Evolutionary conservation across 352 stramenopile genomes (phyloP).

Genomic region (Globisporangium orthogonon): DNA sequence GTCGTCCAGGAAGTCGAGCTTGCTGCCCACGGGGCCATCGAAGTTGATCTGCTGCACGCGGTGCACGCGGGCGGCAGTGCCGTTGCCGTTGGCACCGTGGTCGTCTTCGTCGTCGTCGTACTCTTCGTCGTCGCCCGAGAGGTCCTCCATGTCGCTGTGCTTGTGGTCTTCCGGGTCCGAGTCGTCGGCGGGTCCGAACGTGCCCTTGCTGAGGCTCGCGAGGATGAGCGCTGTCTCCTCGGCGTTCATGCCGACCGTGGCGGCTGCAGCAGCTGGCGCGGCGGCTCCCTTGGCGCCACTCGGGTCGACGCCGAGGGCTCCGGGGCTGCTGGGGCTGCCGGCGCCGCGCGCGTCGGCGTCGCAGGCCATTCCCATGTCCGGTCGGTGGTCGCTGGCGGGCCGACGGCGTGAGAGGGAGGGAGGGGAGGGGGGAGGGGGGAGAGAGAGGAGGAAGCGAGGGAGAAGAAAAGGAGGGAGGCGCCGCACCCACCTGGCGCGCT

Average conservation of each 20-base stretch:
- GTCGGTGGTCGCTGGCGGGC: no score
- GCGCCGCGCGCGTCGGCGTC: constrained; percentile 38
- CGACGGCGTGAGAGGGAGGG: no score
- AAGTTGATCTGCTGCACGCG: constrained; percentile 72
- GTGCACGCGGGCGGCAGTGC: constrained; percentile 27
- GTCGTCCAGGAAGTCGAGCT: constrained; percentile 71
- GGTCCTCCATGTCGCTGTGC: constrained; percentile 41
- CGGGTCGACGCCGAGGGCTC: constrained; percentile 1
- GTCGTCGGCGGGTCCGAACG: constrained; percentile 17
- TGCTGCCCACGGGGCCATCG: constrained; percentile 58
- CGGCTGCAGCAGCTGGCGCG: not conserved
- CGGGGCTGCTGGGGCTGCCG: constrained; percentile 12
- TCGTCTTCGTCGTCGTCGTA: constrained; percentile 30
- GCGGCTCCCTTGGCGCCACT: not conserved
- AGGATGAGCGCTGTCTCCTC: constrained; percentile 86
- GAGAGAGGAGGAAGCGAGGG: no score
- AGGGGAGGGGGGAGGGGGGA: no score
- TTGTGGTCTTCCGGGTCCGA: constrained; percentile 28
- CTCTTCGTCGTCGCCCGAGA: constrained; percentile 25
- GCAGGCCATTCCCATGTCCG: constrained; percentile 50
- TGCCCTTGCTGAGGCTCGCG: constrained; percentile 71
- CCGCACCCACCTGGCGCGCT: no score
- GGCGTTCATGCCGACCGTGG: constrained; percentile 39
- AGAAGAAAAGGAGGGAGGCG: no score
- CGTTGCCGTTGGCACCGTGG: constrained; percentile 14